Conservation (phyloP, 805 yeast genomes). For the Candida qinlingensis region DNA sequence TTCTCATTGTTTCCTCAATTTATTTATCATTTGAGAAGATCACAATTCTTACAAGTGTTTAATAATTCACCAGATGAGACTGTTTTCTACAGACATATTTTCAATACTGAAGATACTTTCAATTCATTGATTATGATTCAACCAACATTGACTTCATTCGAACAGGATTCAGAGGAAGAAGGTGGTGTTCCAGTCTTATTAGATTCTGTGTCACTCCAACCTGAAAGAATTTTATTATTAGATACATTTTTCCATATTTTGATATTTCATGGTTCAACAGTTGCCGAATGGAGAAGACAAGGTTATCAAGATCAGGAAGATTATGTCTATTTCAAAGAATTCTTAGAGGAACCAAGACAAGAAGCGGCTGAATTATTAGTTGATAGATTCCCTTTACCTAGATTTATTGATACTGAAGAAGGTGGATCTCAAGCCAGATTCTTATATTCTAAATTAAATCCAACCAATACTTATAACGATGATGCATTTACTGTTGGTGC, state of each 20-base stretch:
- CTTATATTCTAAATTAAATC: constrained; percentile 63
- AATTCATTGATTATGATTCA: constrained; percentile 65
- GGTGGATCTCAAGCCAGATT: constrained; percentile 76
- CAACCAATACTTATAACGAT: constrained; percentile 50
- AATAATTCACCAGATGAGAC: constrained; percentile 73
- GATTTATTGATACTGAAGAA: constrained; percentile 69
- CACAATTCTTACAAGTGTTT: constrained; percentile 60
- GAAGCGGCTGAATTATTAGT: constrained; percentile 62
- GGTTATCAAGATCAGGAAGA: constrained; percentile 60
- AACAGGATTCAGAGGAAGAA: constrained; percentile 33
- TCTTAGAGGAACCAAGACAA: constrained; percentile 54
- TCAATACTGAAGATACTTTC: constrained; percentile 54
- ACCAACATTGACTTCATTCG: constrained; percentile 59
- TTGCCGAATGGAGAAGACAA: constrained; percentile 62
- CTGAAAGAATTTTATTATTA: constrained; percentile 49
- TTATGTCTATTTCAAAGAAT: constrained; percentile 52
- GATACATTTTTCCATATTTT: constrained; percentile 69
- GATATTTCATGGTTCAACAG: constrained; percentile 59
- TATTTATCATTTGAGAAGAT: constrained; percentile 61
- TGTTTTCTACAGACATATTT: constrained; percentile 55
- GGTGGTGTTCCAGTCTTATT: constrained; percentile 55
- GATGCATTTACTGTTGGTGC: constrained; percentile 28
- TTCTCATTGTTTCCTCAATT: constrained; percentile 61
- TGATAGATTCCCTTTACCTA: constrained; percentile 67
- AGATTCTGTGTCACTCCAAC: constrained; percentile 58